phyloP scores from a whole-genome alignment of 495 filamentous ascomycete species.

The Penicillium desertorum region DNA sequence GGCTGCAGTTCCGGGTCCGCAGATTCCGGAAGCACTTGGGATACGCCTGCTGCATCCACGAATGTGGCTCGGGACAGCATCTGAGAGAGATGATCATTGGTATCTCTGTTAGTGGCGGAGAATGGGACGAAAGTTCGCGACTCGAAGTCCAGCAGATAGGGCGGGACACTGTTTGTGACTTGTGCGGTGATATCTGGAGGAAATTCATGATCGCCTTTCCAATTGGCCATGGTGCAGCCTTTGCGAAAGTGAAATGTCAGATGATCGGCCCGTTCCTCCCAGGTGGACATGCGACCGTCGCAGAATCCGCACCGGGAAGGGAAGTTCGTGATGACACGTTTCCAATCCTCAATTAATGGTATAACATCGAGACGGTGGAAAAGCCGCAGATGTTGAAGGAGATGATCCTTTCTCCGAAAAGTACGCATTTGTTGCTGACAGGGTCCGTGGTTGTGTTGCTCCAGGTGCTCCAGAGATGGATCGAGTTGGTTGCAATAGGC shows the following conservation, averaged over 20 bases:
- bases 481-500: conserved; percentile 20
- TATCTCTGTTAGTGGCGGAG: conserved; percentile 23
- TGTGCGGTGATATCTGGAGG: conserved; percentile 58
- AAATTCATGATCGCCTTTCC: conserved; percentile 70
- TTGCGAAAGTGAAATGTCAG: conserved; percentile 64
- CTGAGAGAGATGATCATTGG: conserved; percentile 23
- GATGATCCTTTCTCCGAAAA: conserved; percentile 82
- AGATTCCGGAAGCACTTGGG: neutral
- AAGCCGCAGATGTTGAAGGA: conserved; percentile 71
- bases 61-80: conserved; percentile 10
- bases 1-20: neutral
- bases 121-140: conserved; percentile 32
- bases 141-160: conserved; percentile 41
- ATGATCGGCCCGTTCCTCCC: conserved; percentile 61
- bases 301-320: conserved; percentile 69
- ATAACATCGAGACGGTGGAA: conserved; percentile 64
- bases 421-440: conserved; percentile 67
- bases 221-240: conserved; percentile 63
- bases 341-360: conserved; percentile 67
- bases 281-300: conserved; percentile 54
- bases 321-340: conserved; percentile 54
- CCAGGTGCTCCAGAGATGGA: conserved; percentile 22
- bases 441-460: conserved; percentile 60
- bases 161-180: conserved; percentile 62
- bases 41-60: neutral